Evolutionary conservation across 306 rosid genomes (phyloP), one percentile per base, ranked within the genome.

Genomic region (Prosopis cineraria): DNA sequence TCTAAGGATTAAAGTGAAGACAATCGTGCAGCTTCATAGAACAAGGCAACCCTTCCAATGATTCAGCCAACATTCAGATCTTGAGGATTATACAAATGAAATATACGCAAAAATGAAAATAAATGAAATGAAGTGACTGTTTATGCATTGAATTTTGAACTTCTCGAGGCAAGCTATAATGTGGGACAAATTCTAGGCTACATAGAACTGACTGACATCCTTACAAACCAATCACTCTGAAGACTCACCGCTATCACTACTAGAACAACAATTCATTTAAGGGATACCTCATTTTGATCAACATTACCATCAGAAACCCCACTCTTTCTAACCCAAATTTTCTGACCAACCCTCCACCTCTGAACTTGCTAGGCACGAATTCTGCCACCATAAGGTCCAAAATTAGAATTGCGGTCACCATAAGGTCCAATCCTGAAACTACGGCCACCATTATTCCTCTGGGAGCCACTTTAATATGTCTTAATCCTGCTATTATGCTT

Each of bases 311-410:
- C 59, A 71, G 79, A 45, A 27, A 40, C 50, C 81, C 78, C 91
- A 13, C 78, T 83, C 68, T 90, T 90, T 78, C 80, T 87, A 62
- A 86, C 89, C 94, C 94, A 90, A 70, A 86, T 77, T 83, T 36
- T 73, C 44, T 47, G 53, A 29, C 34, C 41, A 27, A 65, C 72
- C 27, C 62, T 74, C 70, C 2, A 65, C 29, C 70, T 63, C 39
- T 4, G 29, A n/a, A 24, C 75, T 48, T 11, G 44, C 27, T 30
- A 24, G 29, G 29, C 60, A 72, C 3, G 25, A 20, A 29, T 4
- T 25, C 33, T 70, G 40, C 19, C 29, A 72, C 19, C 40, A 13
- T 33, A 31, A 71, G 36, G 47, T 36, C 50, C 31, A 47, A 2
- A 7, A 5, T 10, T 25, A 36, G n/a, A 11, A 33, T 24, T 7